Percentiles rank a stretch among this genome's conserved stretches.
phyloP scores from a whole-genome alignment of 352 stramenopile species.

The Globisporangium nagaii region DNA sequence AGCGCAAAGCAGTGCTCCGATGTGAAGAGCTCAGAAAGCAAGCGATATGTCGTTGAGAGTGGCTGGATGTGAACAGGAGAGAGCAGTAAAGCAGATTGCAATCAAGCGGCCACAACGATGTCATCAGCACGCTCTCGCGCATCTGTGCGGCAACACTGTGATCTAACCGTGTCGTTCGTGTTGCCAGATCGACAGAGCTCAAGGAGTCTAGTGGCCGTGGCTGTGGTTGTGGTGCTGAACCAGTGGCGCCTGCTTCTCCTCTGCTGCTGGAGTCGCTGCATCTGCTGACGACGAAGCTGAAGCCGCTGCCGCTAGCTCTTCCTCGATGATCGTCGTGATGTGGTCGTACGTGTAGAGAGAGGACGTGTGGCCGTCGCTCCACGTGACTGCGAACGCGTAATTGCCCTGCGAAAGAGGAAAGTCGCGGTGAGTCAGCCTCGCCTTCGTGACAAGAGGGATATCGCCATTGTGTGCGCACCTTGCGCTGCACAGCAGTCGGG shows the following conservation, averaged over 20 bases:
- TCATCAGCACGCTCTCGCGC: no score
- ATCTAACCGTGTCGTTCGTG: no score
- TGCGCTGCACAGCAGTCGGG: slow-evolving; percentile 77
- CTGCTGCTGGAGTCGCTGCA: background rate
- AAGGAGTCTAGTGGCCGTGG: slow-evolving; percentile 3
- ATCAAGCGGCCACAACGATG: no score
- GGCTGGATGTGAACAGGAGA: no score
- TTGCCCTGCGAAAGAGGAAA: slow-evolving; percentile 83
- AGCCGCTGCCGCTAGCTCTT: slow-evolving; percentile 10
- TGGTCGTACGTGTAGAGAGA: slow-evolving; percentile 95
- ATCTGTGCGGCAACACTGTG: no score
- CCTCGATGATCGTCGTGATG: slow-evolving; percentile 52
- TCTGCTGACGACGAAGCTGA: background rate
- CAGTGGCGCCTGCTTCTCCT: background rate
- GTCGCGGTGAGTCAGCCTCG: background rate
- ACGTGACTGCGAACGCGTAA: slow-evolving; percentile 97
- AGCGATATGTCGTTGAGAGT: no score
- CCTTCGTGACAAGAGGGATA: no score
- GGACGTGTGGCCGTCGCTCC: slow-evolving; percentile 96
- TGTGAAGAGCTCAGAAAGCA: no score
- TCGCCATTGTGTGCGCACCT: slow-evolving; percentile 41
- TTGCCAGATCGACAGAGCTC: background rate
- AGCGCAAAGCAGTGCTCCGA: no score
- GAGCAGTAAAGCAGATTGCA: no score
- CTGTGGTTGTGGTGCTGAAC: background rate